Base-by-base conservation (phyloP, 805 yeast genomes). In the Myxozyma neotropica region DNA sequence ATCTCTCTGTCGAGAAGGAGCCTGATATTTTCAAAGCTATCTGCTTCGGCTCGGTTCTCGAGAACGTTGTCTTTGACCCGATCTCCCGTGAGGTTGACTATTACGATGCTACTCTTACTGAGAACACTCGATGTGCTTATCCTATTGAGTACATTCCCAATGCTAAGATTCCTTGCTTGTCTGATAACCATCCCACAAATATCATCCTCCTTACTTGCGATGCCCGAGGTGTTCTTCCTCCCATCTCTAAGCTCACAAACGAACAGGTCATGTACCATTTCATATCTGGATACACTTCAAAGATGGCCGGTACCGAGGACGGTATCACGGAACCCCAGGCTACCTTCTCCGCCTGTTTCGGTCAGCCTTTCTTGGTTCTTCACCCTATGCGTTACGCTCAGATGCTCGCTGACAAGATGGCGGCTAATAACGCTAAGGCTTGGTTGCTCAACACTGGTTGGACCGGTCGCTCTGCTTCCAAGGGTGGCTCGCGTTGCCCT, bases 301-400 rank as follows among this genome's bases (percentile, higher is more conserved):
- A 94, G 84, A 93, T 93, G 96, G 97, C 99, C 64, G 98, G 98
- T 76, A 93, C 99, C 55, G 99, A 93, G 79, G 95, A 89, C 76
- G 99, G 99, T 77, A 89, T 93, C 67, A 92, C 97, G 64, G 97
- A 93, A 80, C 98, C 99, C 64, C 91, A 89, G 77, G 96, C 97
- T 58, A 90, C 97, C 19, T 93, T 93, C 84, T 89, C 96, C 63
- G 96, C 99, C 55, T 93, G 99, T 81, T 93, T 92, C 76, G 99
- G 98, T 73, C 98, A 93, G 81, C 99, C 99, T 66, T 93, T 93
- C 88, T 81, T 93, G 78, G 97, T 93, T 36, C 81, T 93, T 76
- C 99, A 93, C 78, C 99, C 99, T 76, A 93, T 93, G 92, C 87
- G 86, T 77, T 93, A 93, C 77, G 98, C 98, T 47, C 89, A 89